A percentile compares a stretch with the other conserved stretches of the same genome.
Evolutionary conservation across 352 stramenopile genomes (phyloP).

Genomic region (Pythium insidiosum): DNA sequence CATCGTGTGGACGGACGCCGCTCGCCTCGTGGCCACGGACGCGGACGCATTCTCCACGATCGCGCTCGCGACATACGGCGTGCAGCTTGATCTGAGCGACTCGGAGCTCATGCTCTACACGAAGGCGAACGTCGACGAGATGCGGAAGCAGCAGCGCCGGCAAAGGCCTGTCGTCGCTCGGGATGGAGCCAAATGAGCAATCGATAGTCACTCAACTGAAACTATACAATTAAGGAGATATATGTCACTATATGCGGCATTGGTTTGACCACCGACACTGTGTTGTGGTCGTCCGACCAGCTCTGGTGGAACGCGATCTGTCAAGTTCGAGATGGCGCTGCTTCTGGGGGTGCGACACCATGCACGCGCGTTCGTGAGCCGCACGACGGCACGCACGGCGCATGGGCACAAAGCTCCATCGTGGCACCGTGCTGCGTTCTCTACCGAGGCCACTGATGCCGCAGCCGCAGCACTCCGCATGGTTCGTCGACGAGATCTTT

Average conservation of each 20-base stretch:
- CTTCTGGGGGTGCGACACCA: conserved; percentile 28
- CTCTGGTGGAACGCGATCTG: not conserved
- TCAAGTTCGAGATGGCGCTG: conserved; percentile 12
- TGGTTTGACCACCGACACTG: conserved; percentile 2
- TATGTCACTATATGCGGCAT: conserved; percentile 1
- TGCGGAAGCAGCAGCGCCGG: conserved; percentile 22
- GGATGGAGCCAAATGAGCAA: too few species aligned
- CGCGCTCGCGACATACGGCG: conserved; percentile 43
- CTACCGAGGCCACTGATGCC: conserved; percentile 60
- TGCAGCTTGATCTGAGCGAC: conserved; percentile 59
- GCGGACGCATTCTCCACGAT: conserved; percentile 61
- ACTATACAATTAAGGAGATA: not conserved
- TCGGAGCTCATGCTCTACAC: conserved; percentile 54
- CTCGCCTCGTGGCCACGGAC: conserved; percentile 48
- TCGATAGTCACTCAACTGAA: not conserved
- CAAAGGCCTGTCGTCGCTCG: too few species aligned
- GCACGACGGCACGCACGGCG: conserved; percentile 2
- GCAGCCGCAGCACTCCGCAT: conserved; percentile 63
- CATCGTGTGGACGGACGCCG: conserved; percentile 58
- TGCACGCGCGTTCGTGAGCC: conserved; percentile 1
- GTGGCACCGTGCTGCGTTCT: conserved; percentile 25
- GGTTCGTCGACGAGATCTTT: conserved; percentile 20
- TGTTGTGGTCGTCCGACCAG: not conserved
- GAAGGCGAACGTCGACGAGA: conserved; percentile 63
- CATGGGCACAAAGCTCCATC: not conserved